phyloP scores from a whole-genome alignment of 2,329 filamentous ascomycete genomes.

The Scedosporium dehoogii region DNA sequence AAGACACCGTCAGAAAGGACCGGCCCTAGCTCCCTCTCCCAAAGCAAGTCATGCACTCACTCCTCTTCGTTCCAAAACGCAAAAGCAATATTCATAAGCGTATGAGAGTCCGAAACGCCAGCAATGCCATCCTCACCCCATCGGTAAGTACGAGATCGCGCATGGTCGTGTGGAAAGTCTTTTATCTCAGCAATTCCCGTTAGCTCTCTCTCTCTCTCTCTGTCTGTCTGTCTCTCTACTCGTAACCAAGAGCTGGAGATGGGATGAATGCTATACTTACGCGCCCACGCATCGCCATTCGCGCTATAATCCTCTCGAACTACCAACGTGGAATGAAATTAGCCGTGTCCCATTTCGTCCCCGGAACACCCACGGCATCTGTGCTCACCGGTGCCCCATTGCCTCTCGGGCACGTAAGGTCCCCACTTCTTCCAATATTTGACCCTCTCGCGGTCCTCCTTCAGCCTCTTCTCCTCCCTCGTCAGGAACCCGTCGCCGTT shows the following conservation, averaged over 20 bases:
- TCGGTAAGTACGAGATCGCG: constrained; percentile 76
- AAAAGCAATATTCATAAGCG: constrained; percentile 85
- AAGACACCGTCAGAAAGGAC: too few species aligned
- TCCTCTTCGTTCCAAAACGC: constrained; percentile 98
- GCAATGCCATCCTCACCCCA: constrained; percentile 98
- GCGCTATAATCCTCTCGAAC: constrained; percentile 86
- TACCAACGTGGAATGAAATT: constrained; percentile 19
- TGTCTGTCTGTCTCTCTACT: not conserved
- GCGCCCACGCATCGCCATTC: constrained; percentile 91
- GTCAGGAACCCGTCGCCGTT: constrained; percentile 81
- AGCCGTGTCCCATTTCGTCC: not conserved
- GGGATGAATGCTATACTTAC: constrained; percentile 44
- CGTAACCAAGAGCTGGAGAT: not conserved
- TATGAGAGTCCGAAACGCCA: constrained; percentile 85
- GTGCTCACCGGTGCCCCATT: constrained; percentile 79
- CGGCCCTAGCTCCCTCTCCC: too few species aligned
- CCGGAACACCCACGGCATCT: not conserved
- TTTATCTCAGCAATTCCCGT: constrained; percentile 22
- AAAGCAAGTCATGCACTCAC: constrained; percentile 32
- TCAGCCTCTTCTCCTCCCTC: constrained; percentile 82
- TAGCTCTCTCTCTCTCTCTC: not conserved
- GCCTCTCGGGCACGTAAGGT: constrained; percentile 83
- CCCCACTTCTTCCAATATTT: constrained; percentile 99
- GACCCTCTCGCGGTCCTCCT: constrained; percentile 68
- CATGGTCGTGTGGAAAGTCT: constrained; percentile 89